A percentile compares a stretch with the other conserved stretches of the same genome.
Conservation (phyloP, 192 early-diverging fungal genomes). For the Entomortierella lignicola region DNA sequence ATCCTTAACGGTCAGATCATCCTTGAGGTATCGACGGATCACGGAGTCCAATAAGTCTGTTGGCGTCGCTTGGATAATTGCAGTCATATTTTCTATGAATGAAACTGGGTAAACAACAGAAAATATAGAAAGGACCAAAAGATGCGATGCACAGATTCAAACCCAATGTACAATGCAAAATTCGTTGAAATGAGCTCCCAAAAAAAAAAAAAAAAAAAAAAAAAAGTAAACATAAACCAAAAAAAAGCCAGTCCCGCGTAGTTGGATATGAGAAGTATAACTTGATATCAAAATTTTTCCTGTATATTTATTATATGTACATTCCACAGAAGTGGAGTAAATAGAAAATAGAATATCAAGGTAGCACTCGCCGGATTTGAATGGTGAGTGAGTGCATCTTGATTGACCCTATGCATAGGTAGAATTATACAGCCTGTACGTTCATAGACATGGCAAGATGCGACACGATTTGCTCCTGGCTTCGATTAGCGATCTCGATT, state of each 20-base stretch:
- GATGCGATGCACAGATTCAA: not conserved
- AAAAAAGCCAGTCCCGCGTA: not conserved
- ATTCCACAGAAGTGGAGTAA: too few species aligned
- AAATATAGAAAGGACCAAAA: too few species aligned
- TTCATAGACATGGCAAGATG: not conserved
- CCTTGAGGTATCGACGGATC: conserved; percentile 49
- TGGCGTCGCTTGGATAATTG: conserved; percentile 38
- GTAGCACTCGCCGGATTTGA: too few species aligned
- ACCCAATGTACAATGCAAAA: not conserved
- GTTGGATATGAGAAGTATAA: too few species aligned
- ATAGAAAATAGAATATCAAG: too few species aligned
- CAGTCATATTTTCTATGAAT: conserved; percentile 2
- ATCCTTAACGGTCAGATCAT: conserved; percentile 47
- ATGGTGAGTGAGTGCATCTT: too few species aligned
- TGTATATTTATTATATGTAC: too few species aligned
- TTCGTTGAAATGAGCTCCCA: not conserved
- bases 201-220: not conserved
- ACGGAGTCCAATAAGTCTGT: conserved; percentile 52
- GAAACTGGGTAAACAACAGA: too few species aligned
- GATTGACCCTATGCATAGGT: not conserved
- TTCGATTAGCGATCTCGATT: not conserved
- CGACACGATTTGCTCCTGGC: not conserved
- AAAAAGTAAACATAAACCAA: not conserved
- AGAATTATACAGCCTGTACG: not conserved
- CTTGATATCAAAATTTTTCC: too few species aligned